Percentiles rank a stretch among this genome's conserved stretches.
phyloP scores from a whole-genome alignment of 352 stramenopile species.

The Thraustochytrium sp. region DNA sequence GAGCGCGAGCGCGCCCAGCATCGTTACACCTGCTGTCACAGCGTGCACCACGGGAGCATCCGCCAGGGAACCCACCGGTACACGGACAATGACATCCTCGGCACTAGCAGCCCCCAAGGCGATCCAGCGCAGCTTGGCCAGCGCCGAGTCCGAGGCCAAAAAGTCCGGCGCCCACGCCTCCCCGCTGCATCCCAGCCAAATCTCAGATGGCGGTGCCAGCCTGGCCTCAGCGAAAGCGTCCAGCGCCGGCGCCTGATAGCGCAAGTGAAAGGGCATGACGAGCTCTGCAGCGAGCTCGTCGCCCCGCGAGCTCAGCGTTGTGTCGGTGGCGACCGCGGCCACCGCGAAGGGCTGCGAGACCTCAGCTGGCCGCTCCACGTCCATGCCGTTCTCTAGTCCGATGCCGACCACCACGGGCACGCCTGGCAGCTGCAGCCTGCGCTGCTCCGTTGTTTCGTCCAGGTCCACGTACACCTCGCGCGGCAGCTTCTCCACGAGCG shows the following conservation, averaged over 20 bases:
- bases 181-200: background rate
- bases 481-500: background rate
- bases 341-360: background rate
- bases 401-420: background rate
- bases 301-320: background rate
- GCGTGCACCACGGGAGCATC: background rate
- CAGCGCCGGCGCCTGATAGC: background rate
- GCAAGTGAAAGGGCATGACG: background rate
- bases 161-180: too few relatives aligned
- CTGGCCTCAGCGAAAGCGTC: background rate
- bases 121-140: background rate
- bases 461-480: constrained; percentile 16
- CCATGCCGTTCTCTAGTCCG: background rate
- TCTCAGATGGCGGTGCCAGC: background rate
- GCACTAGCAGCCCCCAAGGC: background rate
- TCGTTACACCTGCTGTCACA: background rate
- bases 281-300: background rate
- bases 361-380: constrained; percentile 1
- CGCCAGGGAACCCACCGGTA: background rate
- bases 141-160: background rate
- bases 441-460: background rate
- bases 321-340: background rate
- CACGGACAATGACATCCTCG: background rate
- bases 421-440: background rate
- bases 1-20: background rate